A percentile compares a stretch with the other conserved stretches of the same genome.
Conservation (phyloP, 2,329 filamentous ascomycete genomes). For the Calonectria pauciramosa region DNA sequence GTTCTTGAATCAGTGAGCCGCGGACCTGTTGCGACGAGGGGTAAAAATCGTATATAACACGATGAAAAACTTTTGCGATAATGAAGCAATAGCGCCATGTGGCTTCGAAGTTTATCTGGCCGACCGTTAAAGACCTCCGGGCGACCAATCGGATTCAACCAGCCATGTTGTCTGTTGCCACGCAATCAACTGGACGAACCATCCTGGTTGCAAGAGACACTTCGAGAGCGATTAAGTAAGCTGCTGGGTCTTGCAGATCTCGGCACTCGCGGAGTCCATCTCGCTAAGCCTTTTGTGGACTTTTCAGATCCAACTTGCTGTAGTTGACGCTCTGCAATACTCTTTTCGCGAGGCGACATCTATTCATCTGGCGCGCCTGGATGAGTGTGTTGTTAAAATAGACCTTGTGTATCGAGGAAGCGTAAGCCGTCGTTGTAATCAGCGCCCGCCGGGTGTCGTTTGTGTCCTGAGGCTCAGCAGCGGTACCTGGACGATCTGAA, state of each 20-base stretch:
- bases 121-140: neutral
- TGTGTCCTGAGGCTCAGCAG: neutral
- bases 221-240: constrained; percentile 32
- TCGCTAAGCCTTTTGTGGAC: constrained; percentile 38
- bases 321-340: neutral
- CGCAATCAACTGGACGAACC: neutral
- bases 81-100: neutral
- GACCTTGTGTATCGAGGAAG: neutral
- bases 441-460: neutral
- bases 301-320: constrained; percentile 4
- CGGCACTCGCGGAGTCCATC: constrained; percentile 34
- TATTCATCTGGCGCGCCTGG: neutral
- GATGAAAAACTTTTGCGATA: neutral
- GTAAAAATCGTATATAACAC: neutral
- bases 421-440: neutral
- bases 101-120: neutral
- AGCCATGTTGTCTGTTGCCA: neutral
- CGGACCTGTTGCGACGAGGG: neutral
- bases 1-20: neutral
- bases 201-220: neutral
- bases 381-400: neutral
- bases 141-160: neutral
- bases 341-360: neutral
- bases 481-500: neutral
- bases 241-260: constrained; percentile 15